These are phyloP conservation scores for Friedmanniomyces simplex DNA, from an alignment of 495 filamentous ascomycete genomes.

Conservation along the genomic window DNA sequence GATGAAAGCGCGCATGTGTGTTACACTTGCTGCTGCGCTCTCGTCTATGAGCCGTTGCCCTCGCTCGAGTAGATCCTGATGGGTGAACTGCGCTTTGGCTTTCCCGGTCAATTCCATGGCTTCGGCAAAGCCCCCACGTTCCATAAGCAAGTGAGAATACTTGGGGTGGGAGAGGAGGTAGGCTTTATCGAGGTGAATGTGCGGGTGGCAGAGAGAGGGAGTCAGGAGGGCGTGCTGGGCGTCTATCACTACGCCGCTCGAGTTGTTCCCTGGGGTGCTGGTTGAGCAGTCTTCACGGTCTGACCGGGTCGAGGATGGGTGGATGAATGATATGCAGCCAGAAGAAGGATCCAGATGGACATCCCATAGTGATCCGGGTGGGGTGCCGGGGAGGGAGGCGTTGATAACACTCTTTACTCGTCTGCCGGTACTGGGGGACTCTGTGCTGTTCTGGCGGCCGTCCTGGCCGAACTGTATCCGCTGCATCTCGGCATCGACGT, in stretches of 20 bases:
- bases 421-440: constrained; percentile 1
- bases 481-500: constrained; percentile 26
- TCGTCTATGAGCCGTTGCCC: constrained; percentile 58
- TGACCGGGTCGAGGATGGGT: too few species aligned
- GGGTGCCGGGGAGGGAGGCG: constrained; percentile 33
- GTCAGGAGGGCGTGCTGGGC: constrained; percentile 33
- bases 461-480: constrained; percentile 19
- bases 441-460: constrained; percentile 1
- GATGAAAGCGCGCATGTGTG: constrained; percentile 61
- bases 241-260: too few species aligned
- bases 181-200: constrained; percentile 68
- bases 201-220: constrained; percentile 60
- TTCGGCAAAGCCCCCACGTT: constrained; percentile 53
- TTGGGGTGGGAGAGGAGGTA: constrained; percentile 51
- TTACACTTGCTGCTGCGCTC: constrained; percentile 56
- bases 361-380: constrained; percentile 34
- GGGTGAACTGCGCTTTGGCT: constrained; percentile 53
- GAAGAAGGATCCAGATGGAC: constrained; percentile 26
- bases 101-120: constrained; percentile 50
- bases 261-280: neutral
- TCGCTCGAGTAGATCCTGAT: constrained; percentile 48
- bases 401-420: neutral
- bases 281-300: too few species aligned
- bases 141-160: constrained; percentile 50
- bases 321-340: constrained; percentile 16